A percentile compares a stretch with the other conserved stretches of the same genome.
phyloP scores from a whole-genome alignment of 441 rosid species.

The Populus hybrid region DNA sequence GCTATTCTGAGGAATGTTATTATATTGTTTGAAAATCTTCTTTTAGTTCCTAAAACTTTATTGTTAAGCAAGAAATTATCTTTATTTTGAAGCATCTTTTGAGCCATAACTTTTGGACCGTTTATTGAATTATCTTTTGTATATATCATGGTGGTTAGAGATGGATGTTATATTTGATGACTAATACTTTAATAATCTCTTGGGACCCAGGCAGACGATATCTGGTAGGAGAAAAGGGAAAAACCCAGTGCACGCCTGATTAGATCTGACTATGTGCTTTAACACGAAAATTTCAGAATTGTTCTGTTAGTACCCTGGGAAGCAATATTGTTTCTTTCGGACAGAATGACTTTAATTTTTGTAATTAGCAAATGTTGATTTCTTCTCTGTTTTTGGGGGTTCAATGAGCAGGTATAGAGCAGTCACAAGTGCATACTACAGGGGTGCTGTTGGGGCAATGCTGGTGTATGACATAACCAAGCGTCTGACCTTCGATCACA shows the following conservation, averaged over 20 bases:
- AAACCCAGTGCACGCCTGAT: not conserved
- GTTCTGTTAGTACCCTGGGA: not conserved
- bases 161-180: not conserved
- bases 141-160: not conserved
- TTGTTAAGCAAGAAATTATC: not conserved
- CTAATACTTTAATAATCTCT: not conserved
- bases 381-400: not conserved
- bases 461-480: conserved; percentile 59
- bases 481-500: conserved; percentile 49
- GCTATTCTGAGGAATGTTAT: not conserved
- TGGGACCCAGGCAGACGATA: not conserved
- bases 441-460: conserved; percentile 81
- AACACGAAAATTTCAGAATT: not conserved
- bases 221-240: not conserved
- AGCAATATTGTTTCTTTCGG: not conserved
- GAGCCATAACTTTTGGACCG: not conserved
- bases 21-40: not conserved
- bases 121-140: not conserved
- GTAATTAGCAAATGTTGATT: not conserved
- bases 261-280: not conserved
- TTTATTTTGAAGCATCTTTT: not conserved
- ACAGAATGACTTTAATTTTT: not conserved
- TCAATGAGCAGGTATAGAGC: conserved; percentile 60
- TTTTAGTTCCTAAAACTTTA: no score
- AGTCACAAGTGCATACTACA: conserved; percentile 77